A percentile compares a stretch with the other conserved stretches of the same genome.
These are phyloP conservation scores for Pleurotus eryngii DNA, from an alignment of 768 basidiomycete species.

Conservation along the genomic window DNA sequence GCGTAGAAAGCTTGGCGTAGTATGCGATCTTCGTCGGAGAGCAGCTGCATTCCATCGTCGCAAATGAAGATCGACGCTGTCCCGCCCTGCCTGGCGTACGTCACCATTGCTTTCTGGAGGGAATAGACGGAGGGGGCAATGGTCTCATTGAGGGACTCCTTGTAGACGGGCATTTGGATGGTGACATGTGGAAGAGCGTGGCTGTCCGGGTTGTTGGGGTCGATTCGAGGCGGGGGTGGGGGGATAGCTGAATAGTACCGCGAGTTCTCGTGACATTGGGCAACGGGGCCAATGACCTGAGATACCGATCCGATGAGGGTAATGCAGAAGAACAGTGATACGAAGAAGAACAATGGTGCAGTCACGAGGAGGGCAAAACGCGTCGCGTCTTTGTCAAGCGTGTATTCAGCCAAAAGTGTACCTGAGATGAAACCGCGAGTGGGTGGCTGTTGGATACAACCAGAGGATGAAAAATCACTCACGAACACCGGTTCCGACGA, in stretches of 20 bases:
- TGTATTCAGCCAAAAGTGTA: slow-evolving; percentile 63
- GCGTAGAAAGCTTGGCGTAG: slow-evolving; percentile 76
- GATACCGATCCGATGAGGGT: slow-evolving; percentile 67
- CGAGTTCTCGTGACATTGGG: slow-evolving; percentile 82
- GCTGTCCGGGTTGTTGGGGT: slow-evolving; percentile 51
- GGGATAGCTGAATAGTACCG: slow-evolving; percentile 74
- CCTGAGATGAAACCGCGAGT: slow-evolving; percentile 10
- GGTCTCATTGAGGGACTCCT: slow-evolving; percentile 69
- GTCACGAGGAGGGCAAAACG: slow-evolving; percentile 68
- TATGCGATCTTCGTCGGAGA: slow-evolving; percentile 57
- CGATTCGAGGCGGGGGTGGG: slow-evolving; percentile 38
- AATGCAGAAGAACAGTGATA: slow-evolving; percentile 79
- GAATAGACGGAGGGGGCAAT: slow-evolving; percentile 76
- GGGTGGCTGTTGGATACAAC: background rate
- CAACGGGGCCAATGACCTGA: slow-evolving; percentile 75
- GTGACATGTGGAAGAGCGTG: slow-evolving; percentile 72
- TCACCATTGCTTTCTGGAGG: slow-evolving; percentile 82
- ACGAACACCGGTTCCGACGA: slow-evolving; percentile 7
- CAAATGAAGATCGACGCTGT: slow-evolving; percentile 78
- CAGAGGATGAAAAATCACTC: slow-evolving; percentile 12
- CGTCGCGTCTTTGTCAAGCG: slow-evolving; percentile 56
- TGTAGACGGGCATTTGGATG: slow-evolving; percentile 86
- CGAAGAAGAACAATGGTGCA: slow-evolving; percentile 70
- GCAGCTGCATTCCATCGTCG: slow-evolving; percentile 78
- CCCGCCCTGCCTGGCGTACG: slow-evolving; percentile 82